Percentiles rank a stretch among this genome's conserved stretches.
Conservation (phyloP, 2,329 filamentous ascomycete species). For the Trichoderma sp. region DNA sequence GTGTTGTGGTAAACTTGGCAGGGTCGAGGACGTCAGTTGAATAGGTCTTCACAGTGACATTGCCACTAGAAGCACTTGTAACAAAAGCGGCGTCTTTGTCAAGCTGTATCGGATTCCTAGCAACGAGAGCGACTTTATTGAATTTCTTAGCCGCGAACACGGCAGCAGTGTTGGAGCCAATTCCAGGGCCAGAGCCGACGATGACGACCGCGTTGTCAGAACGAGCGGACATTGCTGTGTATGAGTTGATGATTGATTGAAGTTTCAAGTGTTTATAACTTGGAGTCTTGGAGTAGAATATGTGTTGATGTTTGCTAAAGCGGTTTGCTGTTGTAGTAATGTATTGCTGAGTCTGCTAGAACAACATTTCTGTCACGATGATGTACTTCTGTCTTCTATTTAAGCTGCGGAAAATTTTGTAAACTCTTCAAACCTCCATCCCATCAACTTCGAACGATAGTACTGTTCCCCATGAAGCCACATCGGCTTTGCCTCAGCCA, state of each 20-base stretch:
- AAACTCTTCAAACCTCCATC: background rate
- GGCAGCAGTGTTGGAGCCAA: constrained; percentile 86
- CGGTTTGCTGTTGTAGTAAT: background rate
- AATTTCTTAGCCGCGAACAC: constrained; percentile 83
- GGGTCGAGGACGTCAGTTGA: constrained; percentile 47
- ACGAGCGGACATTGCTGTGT: constrained; percentile 1
- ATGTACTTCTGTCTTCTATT: background rate
- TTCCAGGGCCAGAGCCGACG: constrained; percentile 87
- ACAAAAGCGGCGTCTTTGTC: constrained; percentile 39
- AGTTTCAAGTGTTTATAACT: background rate
- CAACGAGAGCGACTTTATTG: constrained; percentile 57
- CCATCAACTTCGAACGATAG: background rate
- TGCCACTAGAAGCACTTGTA: constrained; percentile 32
- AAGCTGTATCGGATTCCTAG: constrained; percentile 46
- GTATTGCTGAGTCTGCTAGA: background rate
- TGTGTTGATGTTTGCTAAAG: background rate
- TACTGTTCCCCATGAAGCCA: background rate
- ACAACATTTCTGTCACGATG: background rate
- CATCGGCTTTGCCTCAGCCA: background rate
- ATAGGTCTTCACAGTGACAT: constrained; percentile 45
- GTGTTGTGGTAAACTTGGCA: constrained; percentile 38
- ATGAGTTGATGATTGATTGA: background rate
- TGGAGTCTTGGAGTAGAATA: background rate
- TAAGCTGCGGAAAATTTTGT: background rate
- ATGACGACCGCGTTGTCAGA: constrained; percentile 53